Conservation (phyloP, 495 filamentous ascomycete species). For the Trypethelium eluteriae region DNA sequence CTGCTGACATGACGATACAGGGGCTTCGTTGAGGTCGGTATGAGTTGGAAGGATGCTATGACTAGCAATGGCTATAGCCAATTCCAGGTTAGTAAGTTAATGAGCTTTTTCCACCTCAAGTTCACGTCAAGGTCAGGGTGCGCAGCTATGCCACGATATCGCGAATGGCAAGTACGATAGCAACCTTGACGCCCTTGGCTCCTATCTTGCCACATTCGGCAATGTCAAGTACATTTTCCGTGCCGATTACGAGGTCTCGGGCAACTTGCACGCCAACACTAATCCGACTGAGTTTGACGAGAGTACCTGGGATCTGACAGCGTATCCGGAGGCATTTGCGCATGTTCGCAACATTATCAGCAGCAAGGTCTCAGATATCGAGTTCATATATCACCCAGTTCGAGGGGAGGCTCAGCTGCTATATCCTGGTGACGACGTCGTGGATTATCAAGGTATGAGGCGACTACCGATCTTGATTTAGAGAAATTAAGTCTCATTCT, state of each 20-base stretch:
- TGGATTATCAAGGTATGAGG: constrained; percentile 2
- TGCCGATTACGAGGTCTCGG: background rate
- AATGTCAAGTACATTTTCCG: constrained; percentile 11
- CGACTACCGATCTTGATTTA: background rate
- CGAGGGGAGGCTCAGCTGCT: background rate
- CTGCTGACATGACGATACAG: background rate
- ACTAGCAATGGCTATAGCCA: background rate
- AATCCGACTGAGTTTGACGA: constrained; percentile 3
- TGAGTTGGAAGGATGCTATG: constrained; percentile 4
- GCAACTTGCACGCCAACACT: constrained; percentile 1
- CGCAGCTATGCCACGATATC: background rate
- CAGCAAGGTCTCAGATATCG: background rate
- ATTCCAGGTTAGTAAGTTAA: background rate
- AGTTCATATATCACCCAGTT: background rate
- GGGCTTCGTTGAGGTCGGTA: constrained; percentile 8
- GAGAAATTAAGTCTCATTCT: background rate
- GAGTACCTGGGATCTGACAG: constrained; percentile 1
- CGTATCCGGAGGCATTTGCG: background rate
- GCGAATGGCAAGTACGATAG: constrained; percentile 4
- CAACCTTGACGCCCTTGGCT: background rate
- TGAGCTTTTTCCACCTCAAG: background rate
- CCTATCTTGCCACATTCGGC: background rate
- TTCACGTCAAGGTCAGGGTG: background rate
- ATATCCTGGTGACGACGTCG: constrained; percentile 4
- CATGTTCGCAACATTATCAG: background rate